phyloP scores from a whole-genome alignment of 176 grass and related monocot species.

The Eragrostis nindensis region DNA sequence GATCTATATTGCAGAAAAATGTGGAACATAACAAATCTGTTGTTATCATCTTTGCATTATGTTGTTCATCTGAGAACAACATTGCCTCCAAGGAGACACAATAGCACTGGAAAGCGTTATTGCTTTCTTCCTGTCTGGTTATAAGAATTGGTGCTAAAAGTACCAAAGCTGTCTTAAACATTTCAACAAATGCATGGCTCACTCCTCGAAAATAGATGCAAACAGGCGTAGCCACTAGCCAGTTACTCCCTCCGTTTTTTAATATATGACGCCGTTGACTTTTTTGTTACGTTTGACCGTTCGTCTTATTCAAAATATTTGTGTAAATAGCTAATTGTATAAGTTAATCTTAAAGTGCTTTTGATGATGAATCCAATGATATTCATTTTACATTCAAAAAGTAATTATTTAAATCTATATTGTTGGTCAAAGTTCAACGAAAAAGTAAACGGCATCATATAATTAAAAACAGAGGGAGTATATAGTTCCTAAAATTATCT shows the following conservation, averaged over 20 bases:
- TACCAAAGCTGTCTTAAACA: not conserved
- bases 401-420: too few relatives aligned
- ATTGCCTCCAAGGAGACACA: not conserved
- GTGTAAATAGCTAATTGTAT: too few relatives aligned
- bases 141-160: not conserved
- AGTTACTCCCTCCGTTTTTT: too few relatives aligned
- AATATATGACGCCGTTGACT: too few relatives aligned
- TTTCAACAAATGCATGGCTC: conserved; percentile 1
- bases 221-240: not conserved
- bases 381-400: too few relatives aligned
- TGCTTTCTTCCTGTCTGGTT: not conserved
- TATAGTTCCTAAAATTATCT: not conserved
- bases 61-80: not conserved
- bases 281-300: too few relatives aligned
- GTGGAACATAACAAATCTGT: not conserved
- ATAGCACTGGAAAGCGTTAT: not conserved
- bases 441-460: too few relatives aligned
- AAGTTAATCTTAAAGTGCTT: too few relatives aligned
- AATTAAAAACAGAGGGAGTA: too few relatives aligned
- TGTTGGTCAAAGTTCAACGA: too few relatives aligned
- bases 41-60: not conserved
- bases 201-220: not conserved
- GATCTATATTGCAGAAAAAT: conserved; percentile 14
- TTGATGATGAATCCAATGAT: too few relatives aligned
- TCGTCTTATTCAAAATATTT: too few relatives aligned